These are phyloP conservation scores for Paramyrothecium roridum DNA, from an alignment of 2,329 filamentous ascomycete genomes.

Conservation along the genomic window DNA sequence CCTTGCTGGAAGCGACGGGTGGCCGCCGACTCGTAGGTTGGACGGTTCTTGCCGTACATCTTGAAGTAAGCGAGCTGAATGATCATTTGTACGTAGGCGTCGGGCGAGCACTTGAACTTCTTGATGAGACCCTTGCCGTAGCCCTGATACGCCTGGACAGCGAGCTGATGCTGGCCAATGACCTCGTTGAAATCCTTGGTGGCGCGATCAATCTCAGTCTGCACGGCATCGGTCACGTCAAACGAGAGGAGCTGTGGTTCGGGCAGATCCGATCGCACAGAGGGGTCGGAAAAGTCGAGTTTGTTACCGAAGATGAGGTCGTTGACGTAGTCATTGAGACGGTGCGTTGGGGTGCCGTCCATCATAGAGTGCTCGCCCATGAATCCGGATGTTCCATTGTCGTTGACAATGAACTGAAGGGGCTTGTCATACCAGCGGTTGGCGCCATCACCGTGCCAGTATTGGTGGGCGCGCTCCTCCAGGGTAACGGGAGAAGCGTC, in stretches of 20 bases:
- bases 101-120: slow-evolving; percentile 97
- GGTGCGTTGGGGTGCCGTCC: slow-evolving; percentile 97
- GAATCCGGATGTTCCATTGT: slow-evolving; percentile 96
- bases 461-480: slow-evolving; percentile 91
- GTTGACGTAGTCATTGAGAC: slow-evolving; percentile 93
- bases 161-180: slow-evolving; percentile 84
- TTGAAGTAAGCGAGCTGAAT: slow-evolving; percentile 98
- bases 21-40: slow-evolving; percentile 95
- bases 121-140: slow-evolving; percentile 99
- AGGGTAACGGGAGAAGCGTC: slow-evolving; percentile 88
- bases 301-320: slow-evolving; percentile 91
- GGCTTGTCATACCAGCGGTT: slow-evolving; percentile 99
- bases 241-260: slow-evolving; percentile 79
- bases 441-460: slow-evolving; percentile 95
- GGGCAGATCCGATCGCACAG: slow-evolving; percentile 76
- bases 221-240: slow-evolving; percentile 69
- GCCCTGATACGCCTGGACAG: slow-evolving; percentile 92
- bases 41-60: slow-evolving; percentile 97
- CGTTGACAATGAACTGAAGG: slow-evolving; percentile 94
- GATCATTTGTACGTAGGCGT: slow-evolving; percentile 97
- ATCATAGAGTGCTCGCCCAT: slow-evolving; percentile 99
- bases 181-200: slow-evolving; percentile 74
- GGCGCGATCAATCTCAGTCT: slow-evolving; percentile 76
- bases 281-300: slow-evolving; percentile 79
- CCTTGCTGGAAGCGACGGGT: slow-evolving; percentile 95